phyloP scores from a whole-genome alignment of 2,329 filamentous ascomycete genomes.

The Aspergillus glaucus region DNA sequence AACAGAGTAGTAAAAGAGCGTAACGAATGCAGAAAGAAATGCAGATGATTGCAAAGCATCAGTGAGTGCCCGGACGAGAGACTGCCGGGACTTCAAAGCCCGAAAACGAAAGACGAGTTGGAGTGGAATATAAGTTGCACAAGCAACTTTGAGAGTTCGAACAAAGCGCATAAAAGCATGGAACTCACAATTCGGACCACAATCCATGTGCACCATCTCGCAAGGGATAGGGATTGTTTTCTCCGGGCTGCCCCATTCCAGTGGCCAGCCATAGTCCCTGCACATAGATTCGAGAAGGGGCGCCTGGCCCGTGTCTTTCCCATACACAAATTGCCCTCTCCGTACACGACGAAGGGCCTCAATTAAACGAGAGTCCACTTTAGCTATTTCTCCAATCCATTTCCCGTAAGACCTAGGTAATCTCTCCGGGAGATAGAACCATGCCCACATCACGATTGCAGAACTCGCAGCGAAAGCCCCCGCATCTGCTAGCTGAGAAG shows the following conservation, averaged over 20 bases:
- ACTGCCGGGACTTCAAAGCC: conserved; percentile 41
- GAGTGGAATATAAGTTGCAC: conserved; percentile 70
- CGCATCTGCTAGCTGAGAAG: conserved; percentile 53
- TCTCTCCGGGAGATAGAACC: conserved; percentile 68
- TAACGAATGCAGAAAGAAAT: conserved; percentile 71
- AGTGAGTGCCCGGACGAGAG: conserved; percentile 46
- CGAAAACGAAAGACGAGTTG: conserved; percentile 59
- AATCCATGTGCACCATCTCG: conserved; percentile 76
- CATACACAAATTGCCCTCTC: conserved; percentile 61
- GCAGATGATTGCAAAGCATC: conserved; percentile 65
- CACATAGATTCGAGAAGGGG: conserved; percentile 66
- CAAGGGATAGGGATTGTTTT: conserved; percentile 69
- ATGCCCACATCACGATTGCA: conserved; percentile 80
- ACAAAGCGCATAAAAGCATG: conserved; percentile 64
- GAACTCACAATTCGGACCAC: conserved; percentile 62
- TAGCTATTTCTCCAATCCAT: conserved; percentile 74
- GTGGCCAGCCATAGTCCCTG: conserved; percentile 61
- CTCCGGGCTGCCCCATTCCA: conserved; percentile 66
- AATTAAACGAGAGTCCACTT: conserved; percentile 68
- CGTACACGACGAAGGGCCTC: conserved; percentile 64
- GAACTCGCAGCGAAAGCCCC: conserved; percentile 65
- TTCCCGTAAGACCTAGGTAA: conserved; percentile 69
- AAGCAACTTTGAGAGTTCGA: conserved; percentile 65
- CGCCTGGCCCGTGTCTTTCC: conserved; percentile 64
- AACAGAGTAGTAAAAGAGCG: conserved; percentile 77